phyloP scores from a whole-genome alignment of 1,284 basidiomycete genomes.

The Boletellus deceptivus region DNA sequence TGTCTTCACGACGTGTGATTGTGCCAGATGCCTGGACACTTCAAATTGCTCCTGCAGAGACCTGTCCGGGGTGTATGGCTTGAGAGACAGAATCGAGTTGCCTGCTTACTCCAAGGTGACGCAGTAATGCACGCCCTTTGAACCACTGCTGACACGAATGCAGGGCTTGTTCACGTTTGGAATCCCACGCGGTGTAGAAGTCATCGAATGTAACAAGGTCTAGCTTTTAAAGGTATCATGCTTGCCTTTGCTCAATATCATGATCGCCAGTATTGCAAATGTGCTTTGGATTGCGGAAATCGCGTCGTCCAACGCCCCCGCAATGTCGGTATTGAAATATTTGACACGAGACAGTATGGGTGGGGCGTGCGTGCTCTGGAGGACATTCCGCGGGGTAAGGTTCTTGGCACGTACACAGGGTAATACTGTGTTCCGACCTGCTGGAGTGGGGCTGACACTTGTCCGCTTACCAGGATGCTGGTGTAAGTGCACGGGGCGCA shows the following conservation, averaged over 20 bases:
- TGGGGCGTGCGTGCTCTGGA: slow-evolving; percentile 50
- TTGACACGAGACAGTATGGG: slow-evolving; percentile 52
- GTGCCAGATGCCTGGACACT: slow-evolving; percentile 29
- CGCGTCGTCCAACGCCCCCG: slow-evolving; percentile 54
- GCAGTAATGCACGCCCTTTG: slow-evolving; percentile 17
- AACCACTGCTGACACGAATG: slow-evolving; percentile 1
- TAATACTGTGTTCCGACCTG: slow-evolving; percentile 28
- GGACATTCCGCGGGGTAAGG: slow-evolving; percentile 47
- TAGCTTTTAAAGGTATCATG: background rate
- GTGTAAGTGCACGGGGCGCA: slow-evolving; percentile 19
- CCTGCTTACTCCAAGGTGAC: slow-evolving; percentile 43
- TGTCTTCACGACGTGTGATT: slow-evolving; percentile 34
- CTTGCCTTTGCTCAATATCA: background rate
- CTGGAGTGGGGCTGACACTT: slow-evolving; percentile 2
- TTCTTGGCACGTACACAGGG: slow-evolving; percentile 65
- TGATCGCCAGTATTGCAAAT: slow-evolving; percentile 43
- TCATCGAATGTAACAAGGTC: slow-evolving; percentile 63
- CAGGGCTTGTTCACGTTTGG: slow-evolving; percentile 52
- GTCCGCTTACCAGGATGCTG: slow-evolving; percentile 16
- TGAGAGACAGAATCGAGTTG: slow-evolving; percentile 10
- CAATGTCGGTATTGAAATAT: slow-evolving; percentile 49
- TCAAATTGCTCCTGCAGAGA: slow-evolving; percentile 35
- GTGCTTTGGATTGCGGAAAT: slow-evolving; percentile 45
- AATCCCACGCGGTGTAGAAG: slow-evolving; percentile 43
- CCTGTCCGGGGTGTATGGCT: slow-evolving; percentile 25